Evolutionary conservation across 805 yeast genomes (phyloP), one percentile per base, ranked within the genome.

Genomic region (Scheffersomyces coipomensis): DNA sequence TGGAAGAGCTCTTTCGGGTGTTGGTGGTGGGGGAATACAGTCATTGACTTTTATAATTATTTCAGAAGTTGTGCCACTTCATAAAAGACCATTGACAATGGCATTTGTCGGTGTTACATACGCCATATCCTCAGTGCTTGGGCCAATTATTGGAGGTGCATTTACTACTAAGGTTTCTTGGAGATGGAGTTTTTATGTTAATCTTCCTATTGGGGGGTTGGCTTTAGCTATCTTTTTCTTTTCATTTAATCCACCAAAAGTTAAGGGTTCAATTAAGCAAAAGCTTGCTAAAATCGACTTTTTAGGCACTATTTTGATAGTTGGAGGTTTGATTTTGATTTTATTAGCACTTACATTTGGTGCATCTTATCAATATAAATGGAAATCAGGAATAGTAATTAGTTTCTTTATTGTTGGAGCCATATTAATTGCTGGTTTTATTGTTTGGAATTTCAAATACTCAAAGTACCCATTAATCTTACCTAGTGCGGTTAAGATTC

Each of bases 121-220:
- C 48, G 73, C 77, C 0, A 59, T 75, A 2, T 73, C 83, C 0
- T 67, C 76, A 5, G 79, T 77, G 6, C 46, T 70, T 17, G 88
- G 88, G 1, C 88, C 89, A 0, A 62, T 81, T 29, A 53, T 83
- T 18, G 88, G 88, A 11, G 88, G 88, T 22, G 81, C 79, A 0
- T 75, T 84, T 40, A 71, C 85, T 2, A 71, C 85, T 1, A 61
- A 73, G 37, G 78, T 71, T 5, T 62, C 77, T n/a, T 84, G 89
- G 89, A 68, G 89, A 51, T 83, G 89, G 88, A 78, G 87, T 49
- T 85, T 83, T 54, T 85, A 78, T 58, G 68, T 85, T 45, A 84
- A 83, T 56, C 56, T 85, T 24, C 87, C 88, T 2, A 58, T 82
- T 24, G 85, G 86, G n/a, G 88, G 83, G 1, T 38, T 66, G 0